Base-by-base conservation (phyloP, 306 rosid species). In the Cicer judaicum region DNA sequence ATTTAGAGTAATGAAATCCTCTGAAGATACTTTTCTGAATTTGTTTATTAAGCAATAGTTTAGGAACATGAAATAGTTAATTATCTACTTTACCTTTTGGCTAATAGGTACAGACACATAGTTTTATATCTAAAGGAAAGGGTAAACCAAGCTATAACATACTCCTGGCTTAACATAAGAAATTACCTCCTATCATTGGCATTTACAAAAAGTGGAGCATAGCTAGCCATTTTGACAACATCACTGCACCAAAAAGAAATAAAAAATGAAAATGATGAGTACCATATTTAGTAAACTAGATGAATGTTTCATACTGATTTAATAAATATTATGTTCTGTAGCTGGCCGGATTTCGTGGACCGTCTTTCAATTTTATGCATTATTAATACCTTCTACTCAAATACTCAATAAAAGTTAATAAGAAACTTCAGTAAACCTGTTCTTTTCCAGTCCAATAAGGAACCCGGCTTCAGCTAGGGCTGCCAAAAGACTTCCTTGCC, bases 161-260 rank as follows among this genome's bases (percentile, higher is more conserved):
- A 50, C 3, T 50, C 13, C 8, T 14, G 15, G 9, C 21, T 50
- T 50, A 50, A 50, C 57, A 41, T 21, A 13, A 18, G 57, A 74
- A 12, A 56, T 42, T 89, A 91, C 98, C 90, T 83, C 76, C 89
- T 82, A 83, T 94, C 86, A 74, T 92, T 90, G 62, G 81, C 52
- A 76, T 94, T 87, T 65, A 90, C 97, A 39, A 94, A 90, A 76
- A 94, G 99, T 8, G 99, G 97, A n/a, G 97, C 99, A 78, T 94
- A 94, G 90, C 99, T 87, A 60, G 85, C 86, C 99, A 94, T 94
- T 18, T 78, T 60, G 65, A 94, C 87, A 55, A 70, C 79, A 73
- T 94, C 96, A 75, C 99, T 94, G 91, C 88, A 84, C 82, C 73
- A 60, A 34, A 57, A 54, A 67, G 41, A 1, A 42, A 5, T 12